Base-by-base conservation (phyloP, 495 filamentous ascomycete species). In the Immersiella caudata region DNA sequence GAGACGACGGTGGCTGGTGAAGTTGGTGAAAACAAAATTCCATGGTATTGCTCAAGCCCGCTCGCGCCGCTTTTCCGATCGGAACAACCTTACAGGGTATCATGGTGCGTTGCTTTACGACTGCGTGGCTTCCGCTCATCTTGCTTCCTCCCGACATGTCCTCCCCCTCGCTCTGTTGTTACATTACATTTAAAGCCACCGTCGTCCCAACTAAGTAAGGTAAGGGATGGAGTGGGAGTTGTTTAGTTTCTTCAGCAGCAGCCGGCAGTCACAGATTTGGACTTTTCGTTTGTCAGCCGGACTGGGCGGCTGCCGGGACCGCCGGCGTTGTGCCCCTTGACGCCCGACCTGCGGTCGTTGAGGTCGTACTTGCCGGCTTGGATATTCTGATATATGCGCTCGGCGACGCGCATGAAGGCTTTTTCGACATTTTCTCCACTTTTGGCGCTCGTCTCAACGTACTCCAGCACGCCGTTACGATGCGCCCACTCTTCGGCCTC, bases 391-490 rank as follows among this genome's bases (percentile, higher is more conserved):
- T 94, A 96, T 68, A 99, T 97, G 70, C 93, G 84, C 80, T 96
- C 91, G 36, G 95, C 94, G 35, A 97, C 93, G 72, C 95, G 88
- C 74, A 96, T 84, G 72, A 99, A 99, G 2, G 95, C 95, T 66
- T 88, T 83, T 78, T 99, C 95, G 36, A 99, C 95, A 22, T 91
- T 91, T 76, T 95, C 92, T 24, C 95, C 95, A 46, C 87, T 93
- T 81, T 97, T 99, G 46, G 95, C 95, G 64, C 87, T 90, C n/a
- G 95, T 99, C 80, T 99, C 95, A 58, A 97, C 91, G 75, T 97
- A 97, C 70, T 90, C 86, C 66, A 96, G 85, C 20, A 97, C 86
- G 59, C 88, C 89, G 78, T 97, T 97, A 67, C 81, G 76, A 62
- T 82, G 81, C 36, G 93, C 95, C 95, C 95, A 99, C 60, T 90